Conservation (phyloP, 495 filamentous ascomycete species). For the Podospora australis region DNA sequence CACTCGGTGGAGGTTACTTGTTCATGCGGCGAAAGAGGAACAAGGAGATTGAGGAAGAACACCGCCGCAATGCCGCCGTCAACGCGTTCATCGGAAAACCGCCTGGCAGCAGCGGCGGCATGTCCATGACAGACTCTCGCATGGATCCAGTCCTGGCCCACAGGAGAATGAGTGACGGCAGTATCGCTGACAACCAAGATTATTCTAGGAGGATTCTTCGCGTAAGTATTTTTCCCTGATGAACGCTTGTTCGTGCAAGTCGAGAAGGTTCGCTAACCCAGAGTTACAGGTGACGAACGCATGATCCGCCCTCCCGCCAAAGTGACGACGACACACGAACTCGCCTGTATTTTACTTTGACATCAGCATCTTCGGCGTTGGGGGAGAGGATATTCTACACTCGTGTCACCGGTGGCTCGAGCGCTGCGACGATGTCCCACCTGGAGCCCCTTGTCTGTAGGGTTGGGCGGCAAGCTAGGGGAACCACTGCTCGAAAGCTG, state of each 20-base stretch:
- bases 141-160: constrained; percentile 86
- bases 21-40: constrained; percentile 69
- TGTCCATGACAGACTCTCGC: constrained; percentile 69
- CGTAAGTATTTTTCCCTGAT: constrained; percentile 43
- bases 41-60: constrained; percentile 70
- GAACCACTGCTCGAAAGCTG: too few relatives aligned
- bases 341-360: constrained; percentile 43
- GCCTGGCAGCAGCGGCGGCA: constrained; percentile 47
- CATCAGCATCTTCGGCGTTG: constrained; percentile 45
- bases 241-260: not conserved
- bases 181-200: constrained; percentile 96
- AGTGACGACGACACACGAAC: constrained; percentile 43
- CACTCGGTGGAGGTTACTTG: constrained; percentile 64
- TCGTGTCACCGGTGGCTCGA: too few relatives aligned
- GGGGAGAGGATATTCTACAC: constrained; percentile 26
- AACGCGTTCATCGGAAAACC: constrained; percentile 60
- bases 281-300: constrained; percentile 49
- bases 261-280: constrained; percentile 21
- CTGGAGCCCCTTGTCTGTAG: constrained; percentile 27
- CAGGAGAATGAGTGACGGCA: constrained; percentile 87
- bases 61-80: constrained; percentile 65
- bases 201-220: constrained; percentile 94
- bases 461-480: too few relatives aligned
- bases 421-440: too few relatives aligned
- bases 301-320: constrained; percentile 27